Evolutionary conservation across 345 rosid species (phyloP).

Genomic region (Brassica napus): DNA sequence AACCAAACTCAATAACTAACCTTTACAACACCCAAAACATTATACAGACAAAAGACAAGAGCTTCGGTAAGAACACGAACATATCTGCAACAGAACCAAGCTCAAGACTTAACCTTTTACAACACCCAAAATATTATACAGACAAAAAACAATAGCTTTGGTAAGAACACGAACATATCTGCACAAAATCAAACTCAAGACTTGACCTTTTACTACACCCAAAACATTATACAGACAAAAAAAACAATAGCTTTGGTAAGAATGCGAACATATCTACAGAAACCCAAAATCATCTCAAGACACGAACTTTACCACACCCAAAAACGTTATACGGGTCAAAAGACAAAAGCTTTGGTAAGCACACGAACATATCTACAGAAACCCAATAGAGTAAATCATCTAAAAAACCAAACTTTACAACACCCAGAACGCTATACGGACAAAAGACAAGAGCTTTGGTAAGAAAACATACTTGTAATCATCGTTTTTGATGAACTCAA

Average conservation of each 20-base stretch:
- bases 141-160: not conserved
- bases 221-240: not conserved
- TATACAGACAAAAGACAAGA: not conserved
- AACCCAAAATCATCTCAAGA: not conserved
- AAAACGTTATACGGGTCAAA: not conserved
- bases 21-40: not conserved
- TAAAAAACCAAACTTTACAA: conserved; percentile 4
- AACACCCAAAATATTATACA: not conserved
- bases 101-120: not conserved
- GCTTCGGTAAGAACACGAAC: conserved; percentile 27
- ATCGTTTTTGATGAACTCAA: conserved; percentile 86
- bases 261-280: conserved; percentile 54
- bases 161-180: conserved; percentile 75
- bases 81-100: conserved; percentile 48
- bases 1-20: conserved; percentile 9
- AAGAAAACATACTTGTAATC: conserved; percentile 68
- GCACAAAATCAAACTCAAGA: conserved; percentile 13
- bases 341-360: not conserved
- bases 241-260: not conserved
- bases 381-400: too few species aligned
- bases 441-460: not conserved
- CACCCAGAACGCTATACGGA: not conserved
- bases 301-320: not conserved
- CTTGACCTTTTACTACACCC: not conserved
- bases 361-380: not conserved